Base-by-base conservation (phyloP, 164 flowering plant genomes). In the Annona cherimola region DNA sequence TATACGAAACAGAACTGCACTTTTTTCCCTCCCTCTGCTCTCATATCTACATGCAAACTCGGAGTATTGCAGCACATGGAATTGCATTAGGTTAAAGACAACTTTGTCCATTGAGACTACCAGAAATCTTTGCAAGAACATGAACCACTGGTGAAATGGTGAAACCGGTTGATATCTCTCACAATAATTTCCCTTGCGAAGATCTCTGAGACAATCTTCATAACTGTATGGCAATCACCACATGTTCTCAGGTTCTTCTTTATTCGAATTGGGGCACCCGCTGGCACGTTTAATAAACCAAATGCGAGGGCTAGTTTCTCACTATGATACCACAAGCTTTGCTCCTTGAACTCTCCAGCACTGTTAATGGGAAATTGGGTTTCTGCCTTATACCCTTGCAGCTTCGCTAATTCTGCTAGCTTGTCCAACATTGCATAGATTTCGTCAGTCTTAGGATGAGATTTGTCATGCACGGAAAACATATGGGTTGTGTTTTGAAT, bases 221-320 rank as follows among this genome's bases (percentile, higher is more conserved):
- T 84, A 73, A 87, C 84, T 42, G 69, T 46, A 74, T 86, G 89
- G 69, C 87, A 87, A 73, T 87, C 88, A 5, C 75, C 68, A 68
- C 89, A 87, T 63, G 83, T 83, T 55, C 91, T 76, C 66, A 87
- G 86, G 75, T 87, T 87, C 76, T 87, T 87, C 83, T 82, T 71
- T 61, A 79, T 66, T 71, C 75, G 64, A 18, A 79, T 76, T n/a
- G 77, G 70, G 35, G 60, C 61, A 2, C 71, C 67, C 20, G 12
- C 60, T 11, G 68, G 64, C 4, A 71, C 8, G n/a, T 45, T 61
- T 42, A 79, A 70, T 40, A 76, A 59, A 16, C 73, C 75, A 65
- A 76, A 79, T 18, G 79, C 77, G 42, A 79, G 73, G n/a, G 82
- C 82, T 40, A 79, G 41, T 74, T 76, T 76, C 77, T 79, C 82